Conservation (phyloP, 345 rosid species). For the Aegle marmelos region DNA sequence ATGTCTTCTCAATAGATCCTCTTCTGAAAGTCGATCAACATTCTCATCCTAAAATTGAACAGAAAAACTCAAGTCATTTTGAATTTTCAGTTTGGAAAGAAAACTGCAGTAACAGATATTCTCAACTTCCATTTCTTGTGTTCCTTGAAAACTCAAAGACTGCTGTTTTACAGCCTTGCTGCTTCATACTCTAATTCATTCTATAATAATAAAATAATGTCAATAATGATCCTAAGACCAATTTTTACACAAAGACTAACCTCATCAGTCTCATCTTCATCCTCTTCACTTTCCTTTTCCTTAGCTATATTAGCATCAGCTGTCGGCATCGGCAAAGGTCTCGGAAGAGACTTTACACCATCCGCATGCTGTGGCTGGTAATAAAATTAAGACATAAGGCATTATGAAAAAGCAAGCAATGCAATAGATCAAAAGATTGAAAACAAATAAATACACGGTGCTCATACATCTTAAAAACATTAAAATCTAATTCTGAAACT, state of each 20-base stretch:
- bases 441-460: background rate
- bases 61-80: background rate
- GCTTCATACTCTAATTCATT: background rate
- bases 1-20: constrained; percentile 71
- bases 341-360: constrained; percentile 59
- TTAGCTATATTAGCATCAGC: constrained; percentile 31
- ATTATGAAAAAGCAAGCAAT: constrained; percentile 17
- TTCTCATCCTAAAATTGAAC: constrained; percentile 50
- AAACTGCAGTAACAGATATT: background rate
- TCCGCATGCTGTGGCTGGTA: constrained; percentile 56
- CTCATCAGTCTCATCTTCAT: constrained; percentile 43
- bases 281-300: constrained; percentile 34
- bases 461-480: background rate
- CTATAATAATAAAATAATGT: background rate
- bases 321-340: constrained; percentile 57
- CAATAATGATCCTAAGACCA: background rate
- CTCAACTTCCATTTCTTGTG: background rate
- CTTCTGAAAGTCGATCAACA: constrained; percentile 47
- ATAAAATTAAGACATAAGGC: constrained; percentile 15
- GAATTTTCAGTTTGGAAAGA: background rate
- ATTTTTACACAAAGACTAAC: constrained; percentile 27
- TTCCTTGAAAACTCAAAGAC: background rate
- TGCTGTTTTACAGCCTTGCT: background rate
- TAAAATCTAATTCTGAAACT: constrained; percentile 6
- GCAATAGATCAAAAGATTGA: background rate